Evolutionary conservation across 768 basidiomycete genomes (phyloP), one percentile per base, ranked within the genome.

Genomic region (Tephrocybe sp.): DNA sequence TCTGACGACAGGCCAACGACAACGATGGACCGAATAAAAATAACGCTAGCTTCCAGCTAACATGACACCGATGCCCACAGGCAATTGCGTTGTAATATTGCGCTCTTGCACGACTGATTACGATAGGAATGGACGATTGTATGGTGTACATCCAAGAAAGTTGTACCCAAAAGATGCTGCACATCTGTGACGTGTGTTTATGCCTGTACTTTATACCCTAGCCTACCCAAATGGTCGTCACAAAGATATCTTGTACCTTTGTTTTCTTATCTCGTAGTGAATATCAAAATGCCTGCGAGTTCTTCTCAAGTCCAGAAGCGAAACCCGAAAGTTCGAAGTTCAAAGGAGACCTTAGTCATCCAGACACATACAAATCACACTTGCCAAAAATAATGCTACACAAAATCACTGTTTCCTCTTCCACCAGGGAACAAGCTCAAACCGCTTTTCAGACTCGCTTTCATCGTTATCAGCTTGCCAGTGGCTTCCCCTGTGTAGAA

Each of bases 281-380:
- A 34, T 32, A 41, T 49, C 31, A 16, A 36, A 14, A 33, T 41
- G 14, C 35, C 19, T 43, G 10, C 22, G 40, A 22, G 19, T 16
- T 16, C 7, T 26, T 3, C 26, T 7, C 4, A 26, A 26, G 3
- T 26, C 26, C 26, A 26, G 26, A 26, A 26, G 26, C 26, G 26
- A 26, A 26, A 26, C 7, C 4, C 26, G 26, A 7, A 7, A 7
- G 34, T 16, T 12, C 4, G n/a, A 14, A 7, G 6, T 7, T 20
- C 16, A 12, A 34, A 31, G n/a, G 16, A 49, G 40, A 42, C 41
- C 14, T 31, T 23, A 34, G 61, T 52, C 47, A 49, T 51, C 70
- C 73, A 74, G 73, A 74, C 66, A 74, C 63, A 54, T 61, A 61
- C 67, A 26, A 7, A 73, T 73, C 69, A 72, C 65, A 67, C 66